These are phyloP conservation scores for Nephelium lappaceum DNA, from an alignment of 345 rosid species.

Conservation along the genomic window DNA sequence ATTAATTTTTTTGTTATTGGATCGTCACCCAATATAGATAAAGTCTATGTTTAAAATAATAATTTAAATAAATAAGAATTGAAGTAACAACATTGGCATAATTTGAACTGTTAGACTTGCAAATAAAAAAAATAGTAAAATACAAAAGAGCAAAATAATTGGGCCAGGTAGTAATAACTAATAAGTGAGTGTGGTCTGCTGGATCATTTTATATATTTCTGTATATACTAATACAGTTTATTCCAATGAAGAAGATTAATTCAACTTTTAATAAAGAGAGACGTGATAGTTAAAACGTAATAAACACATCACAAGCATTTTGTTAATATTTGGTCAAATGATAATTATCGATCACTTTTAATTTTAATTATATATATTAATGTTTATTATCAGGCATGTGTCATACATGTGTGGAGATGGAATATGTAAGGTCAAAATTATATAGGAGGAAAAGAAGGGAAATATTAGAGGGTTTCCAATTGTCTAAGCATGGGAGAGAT, in stretches of 20 bases:
- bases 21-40: too few relatives aligned
- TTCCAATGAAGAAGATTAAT: too few relatives aligned
- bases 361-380: not conserved
- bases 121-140: not conserved
- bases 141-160: not conserved
- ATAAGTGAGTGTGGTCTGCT: not conserved
- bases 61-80: too few relatives aligned
- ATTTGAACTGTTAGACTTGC: not conserved
- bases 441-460: not conserved
- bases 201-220: too few relatives aligned
- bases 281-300: not conserved
- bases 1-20: too few relatives aligned
- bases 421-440: not conserved
- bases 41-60: too few relatives aligned
- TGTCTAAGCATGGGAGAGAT: not conserved
- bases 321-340: not conserved
- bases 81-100: not conserved
- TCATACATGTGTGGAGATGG: not conserved
- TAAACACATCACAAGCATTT: not conserved
- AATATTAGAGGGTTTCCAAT: not conserved
- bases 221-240: too few relatives aligned
- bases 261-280: not conserved
- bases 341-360: not conserved
- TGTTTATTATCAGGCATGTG: not conserved
- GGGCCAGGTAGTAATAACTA: not conserved